A percentile compares a stretch with the other conserved stretches of the same genome.
phyloP scores from a whole-genome alignment of 257 asterid species.

The Orobanche coerulescens region DNA sequence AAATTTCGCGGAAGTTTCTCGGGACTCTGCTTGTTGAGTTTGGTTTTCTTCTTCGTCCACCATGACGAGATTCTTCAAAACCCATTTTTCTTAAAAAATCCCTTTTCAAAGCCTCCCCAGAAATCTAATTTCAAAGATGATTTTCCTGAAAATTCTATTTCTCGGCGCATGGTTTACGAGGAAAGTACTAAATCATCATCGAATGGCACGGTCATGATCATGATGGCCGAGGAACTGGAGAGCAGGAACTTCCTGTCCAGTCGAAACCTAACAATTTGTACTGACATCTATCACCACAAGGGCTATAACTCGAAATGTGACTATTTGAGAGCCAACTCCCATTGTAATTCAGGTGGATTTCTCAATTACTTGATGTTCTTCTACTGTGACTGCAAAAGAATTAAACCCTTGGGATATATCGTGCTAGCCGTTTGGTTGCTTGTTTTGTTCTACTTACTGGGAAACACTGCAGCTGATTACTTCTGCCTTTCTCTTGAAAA shows the following conservation, averaged over 20 bases:
- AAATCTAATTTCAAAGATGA: background rate
- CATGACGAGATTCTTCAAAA: constrained; percentile 25
- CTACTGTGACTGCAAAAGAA: constrained; percentile 49
- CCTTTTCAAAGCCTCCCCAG: constrained; percentile 16
- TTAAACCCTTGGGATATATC: constrained; percentile 37
- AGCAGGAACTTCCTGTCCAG: constrained; percentile 11
- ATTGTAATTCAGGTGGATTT: constrained; percentile 61
- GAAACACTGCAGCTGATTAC: constrained; percentile 82
- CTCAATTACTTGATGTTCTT: constrained; percentile 53
- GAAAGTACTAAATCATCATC: constrained; percentile 13
- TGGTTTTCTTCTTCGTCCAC: constrained; percentile 36
- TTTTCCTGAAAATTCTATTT: constrained; percentile 7
- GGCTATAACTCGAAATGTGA: constrained; percentile 50
- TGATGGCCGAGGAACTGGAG: background rate
- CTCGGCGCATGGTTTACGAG: constrained; percentile 33
- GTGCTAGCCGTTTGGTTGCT: constrained; percentile 54
- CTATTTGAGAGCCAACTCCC: constrained; percentile 47
- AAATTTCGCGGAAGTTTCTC: constrained; percentile 48
- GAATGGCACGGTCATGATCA: background rate
- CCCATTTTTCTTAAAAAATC: constrained; percentile 23
- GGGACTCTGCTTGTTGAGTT: constrained; percentile 34
- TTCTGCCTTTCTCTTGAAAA: constrained; percentile 66
- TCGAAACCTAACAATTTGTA: constrained; percentile 33
- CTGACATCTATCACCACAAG: constrained; percentile 41
- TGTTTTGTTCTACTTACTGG: constrained; percentile 61